Evolutionary conservation across 306 rosid species (phyloP).

Genomic region (Sphenostylis stenocarpa): DNA sequence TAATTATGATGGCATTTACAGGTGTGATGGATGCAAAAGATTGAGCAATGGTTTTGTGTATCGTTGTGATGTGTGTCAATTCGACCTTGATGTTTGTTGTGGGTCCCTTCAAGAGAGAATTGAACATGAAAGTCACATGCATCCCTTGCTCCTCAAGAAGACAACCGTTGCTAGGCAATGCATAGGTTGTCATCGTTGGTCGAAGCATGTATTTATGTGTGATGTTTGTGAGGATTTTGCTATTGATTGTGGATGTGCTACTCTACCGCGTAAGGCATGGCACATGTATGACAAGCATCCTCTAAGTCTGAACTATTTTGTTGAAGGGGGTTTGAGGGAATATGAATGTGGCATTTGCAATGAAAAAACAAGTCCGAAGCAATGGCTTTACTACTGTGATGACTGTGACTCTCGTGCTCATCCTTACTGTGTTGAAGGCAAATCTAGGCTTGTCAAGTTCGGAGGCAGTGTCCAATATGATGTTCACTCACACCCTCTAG

Average conservation of each 20-base stretch:
- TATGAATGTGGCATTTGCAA: constrained; percentile 25
- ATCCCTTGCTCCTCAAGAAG: not conserved
- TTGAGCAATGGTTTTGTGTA: constrained; percentile 14
- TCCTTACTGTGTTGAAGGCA: not conserved
- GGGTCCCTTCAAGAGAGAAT: not conserved
- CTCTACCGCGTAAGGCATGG: constrained; percentile 20
- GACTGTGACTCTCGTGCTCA: constrained; percentile 12
- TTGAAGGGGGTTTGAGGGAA: not conserved
- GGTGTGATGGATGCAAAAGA: not conserved
- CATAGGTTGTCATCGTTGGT: not conserved
- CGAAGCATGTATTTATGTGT: constrained; percentile 17
- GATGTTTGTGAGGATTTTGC: constrained; percentile 32
- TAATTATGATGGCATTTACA: not conserved
- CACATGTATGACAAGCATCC: constrained; percentile 25
- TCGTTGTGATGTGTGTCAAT: constrained; percentile 11
- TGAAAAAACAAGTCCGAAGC: not conserved
- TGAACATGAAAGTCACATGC: not conserved
- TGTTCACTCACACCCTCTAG: not conserved
- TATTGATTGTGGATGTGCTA: constrained; percentile 27
- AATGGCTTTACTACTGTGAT: constrained; percentile 30
- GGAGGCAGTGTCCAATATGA: constrained; percentile 5
- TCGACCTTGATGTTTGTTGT: constrained; percentile 9
- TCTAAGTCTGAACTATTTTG: constrained; percentile 4
- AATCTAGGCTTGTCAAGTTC: not conserved
- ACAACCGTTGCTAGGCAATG: not conserved